Base-by-base conservation (phyloP, 805 yeast genomes). In the Zygotorulaspora chibaensis region DNA sequence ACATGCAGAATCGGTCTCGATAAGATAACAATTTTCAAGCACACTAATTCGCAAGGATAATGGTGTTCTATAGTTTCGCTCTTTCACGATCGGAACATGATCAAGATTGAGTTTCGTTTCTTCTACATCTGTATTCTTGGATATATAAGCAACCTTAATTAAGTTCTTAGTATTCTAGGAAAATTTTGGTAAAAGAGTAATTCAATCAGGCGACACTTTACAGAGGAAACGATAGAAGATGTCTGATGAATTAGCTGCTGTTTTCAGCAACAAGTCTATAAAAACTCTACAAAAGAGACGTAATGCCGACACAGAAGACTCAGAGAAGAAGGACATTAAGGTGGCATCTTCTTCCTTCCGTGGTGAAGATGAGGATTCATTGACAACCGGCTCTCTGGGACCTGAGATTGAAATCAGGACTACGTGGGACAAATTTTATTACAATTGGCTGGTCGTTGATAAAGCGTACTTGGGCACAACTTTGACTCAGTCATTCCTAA, bases 401-500 rank as follows among this genome's bases (percentile, higher is more conserved):
- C 45, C 43, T 10, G 43, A 43, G 27, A n/a, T 39, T 3, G 52
- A 47, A 27, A 30, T 41, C 27, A 28, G 43, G 10, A 39, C 48
- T 25, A n/a, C 35, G 3, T 61, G 65, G 65, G 46, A 50, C 27
- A 46, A 47, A 23, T 45, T 57, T 26, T 57, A 61, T 42, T 43
- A 56, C 37, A 53, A 58, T 30, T 46, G 55, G 53, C 25, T 61
- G 25, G 43, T 61, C 10, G 58, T 58, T 1, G 65, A 61, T 40
- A 57, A 54, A 43, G 44, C 59, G 7, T 51, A 56, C 8, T 47
- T 68, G 3, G 75, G 71, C 15, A 69, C 83, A 30, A 68, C 85
- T 0, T 53, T 78, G 2, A 54, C 78, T 2, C 87, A 86, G 57
- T 70, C 83, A 52, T 88, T 84, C 56, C 72, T 88, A 31, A 77